phyloP scores from a whole-genome alignment of 352 stramenopile species.

The Globisporangium nagaii region DNA sequence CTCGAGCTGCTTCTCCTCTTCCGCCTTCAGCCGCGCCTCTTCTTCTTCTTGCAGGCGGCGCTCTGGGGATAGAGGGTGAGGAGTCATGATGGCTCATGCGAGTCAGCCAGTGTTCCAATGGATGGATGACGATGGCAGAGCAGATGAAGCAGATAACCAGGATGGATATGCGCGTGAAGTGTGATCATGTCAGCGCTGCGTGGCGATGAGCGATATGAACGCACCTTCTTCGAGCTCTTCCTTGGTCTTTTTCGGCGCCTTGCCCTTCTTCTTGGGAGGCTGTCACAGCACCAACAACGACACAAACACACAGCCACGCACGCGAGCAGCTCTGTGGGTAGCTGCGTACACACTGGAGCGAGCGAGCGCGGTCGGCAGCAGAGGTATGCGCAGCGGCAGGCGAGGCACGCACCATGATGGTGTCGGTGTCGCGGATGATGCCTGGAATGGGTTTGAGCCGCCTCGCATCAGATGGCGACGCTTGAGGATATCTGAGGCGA shows the following conservation, averaged over 20 bases:
- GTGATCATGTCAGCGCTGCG: background rate
- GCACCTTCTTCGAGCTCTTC: conserved; percentile 71
- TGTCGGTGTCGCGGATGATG: background rate
- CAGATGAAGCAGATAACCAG: background rate
- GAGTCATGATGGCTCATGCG: no score
- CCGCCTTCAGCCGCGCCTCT: conserved; percentile 42
- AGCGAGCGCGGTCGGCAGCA: no score
- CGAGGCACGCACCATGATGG: background rate
- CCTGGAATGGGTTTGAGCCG: background rate
- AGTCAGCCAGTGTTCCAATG: no score
- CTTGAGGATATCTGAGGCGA: background rate
- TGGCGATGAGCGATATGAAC: background rate
- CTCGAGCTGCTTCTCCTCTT: conserved; percentile 69
- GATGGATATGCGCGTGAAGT: no score
- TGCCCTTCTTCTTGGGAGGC: conserved; percentile 74
- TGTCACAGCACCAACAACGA: conserved; percentile 9
- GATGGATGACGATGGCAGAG: no score
- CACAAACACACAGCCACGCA: background rate
- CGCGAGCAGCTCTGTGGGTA: background rate
- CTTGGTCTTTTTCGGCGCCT: conserved; percentile 78
- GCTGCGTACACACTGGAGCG: background rate
- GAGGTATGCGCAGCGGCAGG: background rate
- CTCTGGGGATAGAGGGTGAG: no score
- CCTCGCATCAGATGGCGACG: background rate
- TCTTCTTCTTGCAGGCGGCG: conserved; percentile 68